Percentiles rank a stretch among this genome's conserved stretches.
Conservation (phyloP, 495 filamentous ascomycete species). For the Achaetomiella virescens region DNA sequence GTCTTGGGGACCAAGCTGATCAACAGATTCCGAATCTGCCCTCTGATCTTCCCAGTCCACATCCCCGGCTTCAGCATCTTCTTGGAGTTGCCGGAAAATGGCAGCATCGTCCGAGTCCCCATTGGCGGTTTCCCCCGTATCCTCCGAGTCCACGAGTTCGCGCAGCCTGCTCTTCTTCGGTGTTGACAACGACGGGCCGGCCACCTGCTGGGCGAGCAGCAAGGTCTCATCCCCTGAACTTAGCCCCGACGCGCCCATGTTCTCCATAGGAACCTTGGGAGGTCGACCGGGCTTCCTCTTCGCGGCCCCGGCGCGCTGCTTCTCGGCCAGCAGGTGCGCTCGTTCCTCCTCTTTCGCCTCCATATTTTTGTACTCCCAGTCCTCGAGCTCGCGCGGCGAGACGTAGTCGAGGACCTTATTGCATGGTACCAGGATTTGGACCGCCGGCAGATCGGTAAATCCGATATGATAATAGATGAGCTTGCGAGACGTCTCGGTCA, state of each 20-base stretch:
- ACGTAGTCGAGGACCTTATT: slow-evolving; percentile 40
- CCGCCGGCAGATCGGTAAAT: slow-evolving; percentile 39
- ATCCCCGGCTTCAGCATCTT: not conserved
- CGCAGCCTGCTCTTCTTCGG: slow-evolving; percentile 24
- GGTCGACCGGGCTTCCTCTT: slow-evolving; percentile 12
- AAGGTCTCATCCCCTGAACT: slow-evolving; percentile 13
- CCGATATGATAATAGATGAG: slow-evolving; percentile 39
- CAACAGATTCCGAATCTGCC: not conserved
- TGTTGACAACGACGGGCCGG: slow-evolving; percentile 30
- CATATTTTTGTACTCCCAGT: slow-evolving; percentile 35
- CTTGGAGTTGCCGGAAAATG: slow-evolving; percentile 14
- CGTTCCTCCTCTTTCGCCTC: slow-evolving; percentile 29
- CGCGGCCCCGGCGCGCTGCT: slow-evolving; percentile 1
- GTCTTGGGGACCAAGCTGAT: not conserved
- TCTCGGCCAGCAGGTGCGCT: not conserved
- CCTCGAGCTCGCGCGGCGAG: slow-evolving; percentile 39
- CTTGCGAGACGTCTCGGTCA: slow-evolving; percentile 21
- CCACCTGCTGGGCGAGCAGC: slow-evolving; percentile 16
- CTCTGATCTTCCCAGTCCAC: not conserved
- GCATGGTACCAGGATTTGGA: slow-evolving; percentile 32
- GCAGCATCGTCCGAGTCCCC: slow-evolving; percentile 22
- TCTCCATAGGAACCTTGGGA: slow-evolving; percentile 1
- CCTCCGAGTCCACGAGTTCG: slow-evolving; percentile 11
- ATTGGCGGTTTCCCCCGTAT: slow-evolving; percentile 7
- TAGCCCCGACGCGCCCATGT: not conserved